phyloP scores from a whole-genome alignment of 305 asterid genomes.

The Solanum chacoense region DNA sequence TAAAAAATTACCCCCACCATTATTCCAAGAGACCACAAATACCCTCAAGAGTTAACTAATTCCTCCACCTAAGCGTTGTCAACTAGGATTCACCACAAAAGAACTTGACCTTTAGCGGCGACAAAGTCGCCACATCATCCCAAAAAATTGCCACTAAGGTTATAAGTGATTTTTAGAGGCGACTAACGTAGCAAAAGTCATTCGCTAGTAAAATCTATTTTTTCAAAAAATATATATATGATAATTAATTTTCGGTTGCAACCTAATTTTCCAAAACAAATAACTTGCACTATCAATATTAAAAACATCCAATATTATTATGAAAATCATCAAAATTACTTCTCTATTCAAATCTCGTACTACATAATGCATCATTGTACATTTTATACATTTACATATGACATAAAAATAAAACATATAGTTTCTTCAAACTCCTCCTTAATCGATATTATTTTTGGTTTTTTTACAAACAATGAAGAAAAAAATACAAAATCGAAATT shows the following conservation, averaged over 20 bases:
- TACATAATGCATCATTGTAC: not conserved
- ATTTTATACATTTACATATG: not conserved
- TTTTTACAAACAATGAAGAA: not conserved
- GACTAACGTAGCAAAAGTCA: not conserved
- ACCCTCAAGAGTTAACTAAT: not conserved
- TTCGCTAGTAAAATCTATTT: not conserved
- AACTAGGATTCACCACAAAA: not conserved
- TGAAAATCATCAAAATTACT: not conserved
- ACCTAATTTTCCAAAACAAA: not conserved
- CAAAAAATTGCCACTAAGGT: not conserved
- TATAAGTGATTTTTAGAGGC: not conserved
- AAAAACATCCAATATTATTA: not conserved
- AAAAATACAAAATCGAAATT: not conserved
- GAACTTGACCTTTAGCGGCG: not conserved
- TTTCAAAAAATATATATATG: not conserved
- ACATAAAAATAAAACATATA: not conserved
- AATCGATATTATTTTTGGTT: too few species aligned
- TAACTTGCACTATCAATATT: not conserved
- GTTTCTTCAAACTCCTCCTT: not conserved
- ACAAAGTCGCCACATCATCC: not conserved
- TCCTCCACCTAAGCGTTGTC: not conserved
- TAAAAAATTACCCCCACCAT: not conserved
- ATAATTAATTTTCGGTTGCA: not conserved
- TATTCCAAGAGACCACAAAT: not conserved
- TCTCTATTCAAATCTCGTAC: not conserved